Evolutionary conservation across 768 basidiomycete species (phyloP).

Genomic region (Leccinum barrowsii): DNA sequence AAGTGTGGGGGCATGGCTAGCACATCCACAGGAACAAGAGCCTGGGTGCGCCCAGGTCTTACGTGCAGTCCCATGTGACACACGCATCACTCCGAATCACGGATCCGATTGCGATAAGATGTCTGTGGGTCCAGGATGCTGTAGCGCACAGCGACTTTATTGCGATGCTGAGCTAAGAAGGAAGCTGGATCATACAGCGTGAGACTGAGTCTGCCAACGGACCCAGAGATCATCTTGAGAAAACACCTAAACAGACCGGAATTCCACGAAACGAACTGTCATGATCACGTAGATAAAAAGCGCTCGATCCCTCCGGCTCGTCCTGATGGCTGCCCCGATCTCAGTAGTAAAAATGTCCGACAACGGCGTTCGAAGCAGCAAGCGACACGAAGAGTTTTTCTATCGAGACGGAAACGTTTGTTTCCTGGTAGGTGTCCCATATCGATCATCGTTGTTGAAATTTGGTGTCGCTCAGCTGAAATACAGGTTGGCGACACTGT

Average conservation of each 20-base stretch:
- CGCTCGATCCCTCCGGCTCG: not conserved
- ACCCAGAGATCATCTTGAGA: conserved; percentile 13
- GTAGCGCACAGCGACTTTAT: conserved; percentile 3
- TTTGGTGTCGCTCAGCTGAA: not conserved
- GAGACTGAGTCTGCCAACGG: conserved; percentile 3
- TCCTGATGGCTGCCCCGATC: not conserved
- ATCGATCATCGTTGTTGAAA: not conserved
- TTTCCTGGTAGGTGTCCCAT: conserved; percentile 42
- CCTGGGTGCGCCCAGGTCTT: not conserved
- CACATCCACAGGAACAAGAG: not conserved
- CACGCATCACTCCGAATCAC: conserved; percentile 1
- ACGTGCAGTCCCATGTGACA: not conserved
- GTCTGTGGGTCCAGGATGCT: conserved; percentile 22
- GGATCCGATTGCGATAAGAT: conserved; percentile 18
- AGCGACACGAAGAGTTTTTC: conserved; percentile 41
- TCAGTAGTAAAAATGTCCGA: not conserved
- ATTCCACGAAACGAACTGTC: conserved; percentile 6
- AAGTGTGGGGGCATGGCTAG: not conserved
- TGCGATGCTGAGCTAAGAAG: not conserved
- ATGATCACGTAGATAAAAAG: conserved; percentile 15
- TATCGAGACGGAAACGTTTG: conserved; percentile 51
- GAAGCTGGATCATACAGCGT: conserved; percentile 7
- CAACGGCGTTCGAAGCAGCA: conserved; percentile 15
- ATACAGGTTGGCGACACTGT: conserved; percentile 33
- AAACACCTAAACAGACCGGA: not conserved